Conservation (phyloP, 192 early-diverging fungal species). For the Haplosporangium gracile region DNA sequence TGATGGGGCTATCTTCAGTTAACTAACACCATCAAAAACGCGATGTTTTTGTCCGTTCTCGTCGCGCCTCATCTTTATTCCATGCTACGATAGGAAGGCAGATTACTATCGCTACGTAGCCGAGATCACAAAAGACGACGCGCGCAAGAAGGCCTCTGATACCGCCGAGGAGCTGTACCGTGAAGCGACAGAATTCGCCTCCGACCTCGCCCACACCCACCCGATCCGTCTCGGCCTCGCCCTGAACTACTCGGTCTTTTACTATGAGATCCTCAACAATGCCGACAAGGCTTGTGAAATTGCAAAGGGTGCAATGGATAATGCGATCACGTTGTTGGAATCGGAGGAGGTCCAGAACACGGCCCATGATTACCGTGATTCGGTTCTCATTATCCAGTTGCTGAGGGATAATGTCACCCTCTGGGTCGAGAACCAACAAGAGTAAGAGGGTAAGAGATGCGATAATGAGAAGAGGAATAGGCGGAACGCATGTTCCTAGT, state of each 20-base stretch:
- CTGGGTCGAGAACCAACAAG: constrained; percentile 74
- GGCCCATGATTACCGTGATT: constrained; percentile 97
- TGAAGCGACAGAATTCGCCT: constrained; percentile 90
- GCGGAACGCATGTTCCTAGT: neutral
- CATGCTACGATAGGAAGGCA: constrained; percentile 81
- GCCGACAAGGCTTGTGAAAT: constrained; percentile 93
- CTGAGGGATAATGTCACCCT: constrained; percentile 97
- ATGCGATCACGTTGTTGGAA: constrained; percentile 74
- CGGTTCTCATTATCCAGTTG: constrained; percentile 98
- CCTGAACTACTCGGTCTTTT: constrained; percentile 98
- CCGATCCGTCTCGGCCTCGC: constrained; percentile 98
- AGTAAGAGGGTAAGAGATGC: neutral
- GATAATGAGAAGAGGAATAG: neutral
- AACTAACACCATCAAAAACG: constrained; percentile 70
- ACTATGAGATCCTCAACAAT: constrained; percentile 97
- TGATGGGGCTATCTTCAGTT: constrained; percentile 67
- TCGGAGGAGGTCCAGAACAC: constrained; percentile 91
- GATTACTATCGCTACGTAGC: constrained; percentile 99
- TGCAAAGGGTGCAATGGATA: constrained; percentile 95
- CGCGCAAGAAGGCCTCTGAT: constrained; percentile 82
- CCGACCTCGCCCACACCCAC: constrained; percentile 86
- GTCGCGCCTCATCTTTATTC: constrained; percentile 50
- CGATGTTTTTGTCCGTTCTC: constrained; percentile 43
- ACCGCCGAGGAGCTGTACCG: constrained; percentile 92
- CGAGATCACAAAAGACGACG: constrained; percentile 89